A percentile compares a stretch with the other conserved stretches of the same genome.
These are phyloP conservation scores for Annulohypoxylon moriforme DNA, from an alignment of 495 filamentous ascomycete genomes.

Conservation along the genomic window DNA sequence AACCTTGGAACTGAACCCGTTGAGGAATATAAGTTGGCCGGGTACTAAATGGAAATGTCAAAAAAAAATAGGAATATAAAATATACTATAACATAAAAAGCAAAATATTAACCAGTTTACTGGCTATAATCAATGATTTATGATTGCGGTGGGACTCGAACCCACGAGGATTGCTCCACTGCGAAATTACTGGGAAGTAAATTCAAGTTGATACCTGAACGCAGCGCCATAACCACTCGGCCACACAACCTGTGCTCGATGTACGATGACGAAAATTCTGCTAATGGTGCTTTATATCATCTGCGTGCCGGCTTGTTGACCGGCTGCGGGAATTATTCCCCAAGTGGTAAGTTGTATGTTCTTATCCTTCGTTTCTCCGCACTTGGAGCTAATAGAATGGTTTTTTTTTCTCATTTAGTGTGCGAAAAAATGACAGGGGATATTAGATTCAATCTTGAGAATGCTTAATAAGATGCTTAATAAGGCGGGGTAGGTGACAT, in stretches of 20 bases:
- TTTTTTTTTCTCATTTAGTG: no score
- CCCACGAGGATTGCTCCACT: conserved; percentile 56
- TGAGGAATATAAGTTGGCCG: no score
- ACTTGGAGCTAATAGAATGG: neutral
- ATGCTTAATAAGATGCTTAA: no score
- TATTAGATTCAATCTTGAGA: no score
- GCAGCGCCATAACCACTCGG: conserved; percentile 52
- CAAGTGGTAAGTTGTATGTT: neutral
- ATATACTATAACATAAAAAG: neutral
- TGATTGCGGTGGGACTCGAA: conserved; percentile 57
- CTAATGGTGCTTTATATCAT: neutral
- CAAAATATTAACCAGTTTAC: neutral
- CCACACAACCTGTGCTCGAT: conserved; percentile 40
- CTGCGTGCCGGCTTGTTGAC: neutral
- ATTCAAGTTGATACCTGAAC: conserved; percentile 44
- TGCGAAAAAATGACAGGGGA: neutral
- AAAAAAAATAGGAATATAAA: neutral
- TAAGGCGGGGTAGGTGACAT: neutral
- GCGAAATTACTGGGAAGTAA: conserved; percentile 36
- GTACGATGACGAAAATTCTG: neutral
- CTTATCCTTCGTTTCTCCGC: neutral
- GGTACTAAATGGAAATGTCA: neutral
- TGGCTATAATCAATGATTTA: neutral
- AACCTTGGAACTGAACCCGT: no score
- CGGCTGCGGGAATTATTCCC: neutral